Base-by-base conservation (phyloP, 1,139 yeast genomes). In the Geotrichum klebahnii region DNA sequence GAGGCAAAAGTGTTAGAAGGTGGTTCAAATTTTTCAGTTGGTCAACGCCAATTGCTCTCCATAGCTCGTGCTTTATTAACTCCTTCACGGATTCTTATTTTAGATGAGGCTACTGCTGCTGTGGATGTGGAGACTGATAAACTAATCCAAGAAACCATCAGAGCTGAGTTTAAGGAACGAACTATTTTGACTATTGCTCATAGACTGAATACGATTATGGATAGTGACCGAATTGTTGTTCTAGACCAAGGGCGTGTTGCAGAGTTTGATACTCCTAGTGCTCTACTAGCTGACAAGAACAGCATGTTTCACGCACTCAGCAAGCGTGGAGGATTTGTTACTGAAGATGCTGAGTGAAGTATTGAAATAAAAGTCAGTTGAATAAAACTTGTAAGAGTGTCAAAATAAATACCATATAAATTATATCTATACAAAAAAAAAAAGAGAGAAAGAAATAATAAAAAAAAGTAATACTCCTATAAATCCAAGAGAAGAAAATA, bases 301-400 rank as follows among this genome's bases (percentile, higher is more conserved):
- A 71, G 80, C 2, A 59, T 74, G 24, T 82, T 82, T 61, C 79
- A 76, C 61, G 73, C 90, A 1, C 73, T 90, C 55, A 82, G 92
- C 61, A 75, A 81, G 56, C 85, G 85, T 63, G 90, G 72, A 8
- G 75, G 75, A 1, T 51, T 68, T n/a, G n/a, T n/a, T n/a, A n/a
- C n/a, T n/a, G n/a, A n/a, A n/a, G n/a, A n/a, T n/a, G n/a, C n/a
- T n/a, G n/a, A n/a, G n/a, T n/a, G n/a, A n/a, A n/a, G n/a, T n/a
- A n/a, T n/a, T n/a, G n/a, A n/a, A n/a, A n/a, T n/a, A n/a, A n/a
- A n/a, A n/a, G n/a, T n/a, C n/a, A n/a, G n/a, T n/a, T n/a, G n/a
- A n/a, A n/a, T n/a, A n/a, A n/a, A 24, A 88, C 96, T n/a, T 98
- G 98, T 66, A 98, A 94, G 65, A 88, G 94, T 61, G 98, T 92